Percentiles rank a stretch among this genome's conserved stretches.
Conservation (phyloP, 176 grass and related monocot genomes). For the Guadua angustifolia region DNA sequence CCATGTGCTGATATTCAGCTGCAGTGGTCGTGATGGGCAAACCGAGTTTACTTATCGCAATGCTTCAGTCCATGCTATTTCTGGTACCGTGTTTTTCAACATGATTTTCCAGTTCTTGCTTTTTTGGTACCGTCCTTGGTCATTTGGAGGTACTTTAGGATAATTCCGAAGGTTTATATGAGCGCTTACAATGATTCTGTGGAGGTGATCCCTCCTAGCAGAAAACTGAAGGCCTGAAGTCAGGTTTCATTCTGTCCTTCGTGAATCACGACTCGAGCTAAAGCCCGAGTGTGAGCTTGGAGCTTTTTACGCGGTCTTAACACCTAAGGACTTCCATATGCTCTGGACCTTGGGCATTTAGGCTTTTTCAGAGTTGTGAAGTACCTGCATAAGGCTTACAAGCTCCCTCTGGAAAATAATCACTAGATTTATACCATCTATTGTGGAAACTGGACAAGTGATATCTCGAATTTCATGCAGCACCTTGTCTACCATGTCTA, state of each 20-base stretch:
- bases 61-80: neutral
- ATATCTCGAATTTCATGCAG: no score
- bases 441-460: neutral
- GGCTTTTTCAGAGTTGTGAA: neutral
- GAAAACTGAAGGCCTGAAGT: neutral
- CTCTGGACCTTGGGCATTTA: no score
- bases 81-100: neutral
- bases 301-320: no score
- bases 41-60: no score
- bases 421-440: neutral
- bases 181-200: neutral
- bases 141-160: neutral
- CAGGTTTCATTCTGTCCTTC: neutral
- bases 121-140: neutral
- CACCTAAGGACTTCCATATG: no score
- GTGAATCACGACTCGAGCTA: neutral
- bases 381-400: neutral
- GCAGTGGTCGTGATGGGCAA: neutral
- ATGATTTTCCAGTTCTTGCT: neutral
- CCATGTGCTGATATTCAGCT: neutral
- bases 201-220: no score
- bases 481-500: no score
- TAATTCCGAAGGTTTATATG: neutral
- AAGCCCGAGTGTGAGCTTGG: no score
- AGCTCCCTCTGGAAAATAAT: neutral